Evolutionary conservation across 495 filamentous ascomycete genomes (phyloP).

Genomic region (Acidomyces sp.): DNA sequence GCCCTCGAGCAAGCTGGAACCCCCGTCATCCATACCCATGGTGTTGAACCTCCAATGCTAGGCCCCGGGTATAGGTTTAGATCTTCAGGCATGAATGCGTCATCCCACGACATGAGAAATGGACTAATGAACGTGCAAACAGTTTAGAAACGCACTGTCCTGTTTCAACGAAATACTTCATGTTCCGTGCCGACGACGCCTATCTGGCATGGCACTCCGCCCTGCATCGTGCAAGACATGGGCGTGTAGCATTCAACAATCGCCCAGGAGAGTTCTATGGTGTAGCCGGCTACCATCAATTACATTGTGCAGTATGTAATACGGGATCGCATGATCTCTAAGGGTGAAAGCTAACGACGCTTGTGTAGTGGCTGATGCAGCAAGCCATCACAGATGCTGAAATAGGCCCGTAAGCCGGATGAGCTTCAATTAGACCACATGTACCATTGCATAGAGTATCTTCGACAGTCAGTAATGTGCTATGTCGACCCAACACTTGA

Average conservation of each 20-base stretch:
- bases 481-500: not conserved
- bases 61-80: not conserved
- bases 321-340: not conserved
- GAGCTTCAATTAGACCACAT: not conserved
- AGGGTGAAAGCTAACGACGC: not conserved
- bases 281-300: not conserved
- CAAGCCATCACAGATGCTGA: not conserved
- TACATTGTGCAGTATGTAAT: not conserved
- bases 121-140: no score
- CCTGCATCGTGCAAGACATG: not conserved
- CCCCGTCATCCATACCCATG: not conserved
- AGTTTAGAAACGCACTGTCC: not conserved
- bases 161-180: not conserved
- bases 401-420: not conserved
- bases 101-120: no score
- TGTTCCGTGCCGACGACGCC: not conserved
- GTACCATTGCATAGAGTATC: not conserved
- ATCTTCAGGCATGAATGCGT: no score
- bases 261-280: not conserved
- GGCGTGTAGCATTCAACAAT: not conserved
- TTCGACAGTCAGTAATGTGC: not conserved
- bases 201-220: not conserved
- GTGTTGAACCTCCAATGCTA: not conserved
- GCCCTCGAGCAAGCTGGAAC: not conserved
- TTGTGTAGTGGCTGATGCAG: not conserved